These are phyloP conservation scores for Macrolepiota albuminosa DNA, from an alignment of 768 basidiomycete genomes.

Conservation along the genomic window DNA sequence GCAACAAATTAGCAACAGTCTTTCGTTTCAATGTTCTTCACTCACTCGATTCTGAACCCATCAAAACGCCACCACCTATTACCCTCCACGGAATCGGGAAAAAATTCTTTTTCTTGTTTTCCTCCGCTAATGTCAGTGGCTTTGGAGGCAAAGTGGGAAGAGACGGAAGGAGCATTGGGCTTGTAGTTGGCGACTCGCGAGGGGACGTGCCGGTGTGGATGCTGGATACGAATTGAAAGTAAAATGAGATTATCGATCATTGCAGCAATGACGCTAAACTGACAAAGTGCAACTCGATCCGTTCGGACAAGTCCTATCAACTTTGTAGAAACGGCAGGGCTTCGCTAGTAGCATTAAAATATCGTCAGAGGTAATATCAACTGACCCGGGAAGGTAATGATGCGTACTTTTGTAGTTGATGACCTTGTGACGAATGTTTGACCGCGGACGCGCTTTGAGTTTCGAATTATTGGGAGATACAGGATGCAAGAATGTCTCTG, in stretches of 20 bases:
- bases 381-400: neutral
- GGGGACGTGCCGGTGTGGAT: conserved; percentile 37
- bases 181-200: conserved; percentile 7
- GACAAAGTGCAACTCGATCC: conserved; percentile 59
- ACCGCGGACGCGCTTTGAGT: conserved; percentile 18
- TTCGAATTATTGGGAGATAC: conserved; percentile 7
- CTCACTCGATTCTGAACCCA: conserved; percentile 34
- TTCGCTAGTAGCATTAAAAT: conserved; percentile 38
- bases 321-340: conserved; percentile 51
- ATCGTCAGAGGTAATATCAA: neutral
- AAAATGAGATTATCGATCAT: neutral
- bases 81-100: conserved; percentile 74
- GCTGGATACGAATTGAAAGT: conserved; percentile 22
- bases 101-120: conserved; percentile 40
- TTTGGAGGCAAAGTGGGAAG: conserved; percentile 14
- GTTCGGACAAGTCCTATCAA: conserved; percentile 43
- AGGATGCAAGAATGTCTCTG: conserved; percentile 5
- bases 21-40: neutral
- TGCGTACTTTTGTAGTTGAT: conserved; percentile 39
- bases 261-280: conserved; percentile 18
- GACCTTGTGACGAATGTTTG: conserved; percentile 27
- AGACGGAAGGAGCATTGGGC: conserved; percentile 5
- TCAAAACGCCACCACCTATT: conserved; percentile 72
- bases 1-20: neutral
- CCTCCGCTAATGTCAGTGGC: conserved; percentile 24